phyloP scores from a whole-genome alignment of 78 protist genomes.

The Acrasis kona region DNA sequence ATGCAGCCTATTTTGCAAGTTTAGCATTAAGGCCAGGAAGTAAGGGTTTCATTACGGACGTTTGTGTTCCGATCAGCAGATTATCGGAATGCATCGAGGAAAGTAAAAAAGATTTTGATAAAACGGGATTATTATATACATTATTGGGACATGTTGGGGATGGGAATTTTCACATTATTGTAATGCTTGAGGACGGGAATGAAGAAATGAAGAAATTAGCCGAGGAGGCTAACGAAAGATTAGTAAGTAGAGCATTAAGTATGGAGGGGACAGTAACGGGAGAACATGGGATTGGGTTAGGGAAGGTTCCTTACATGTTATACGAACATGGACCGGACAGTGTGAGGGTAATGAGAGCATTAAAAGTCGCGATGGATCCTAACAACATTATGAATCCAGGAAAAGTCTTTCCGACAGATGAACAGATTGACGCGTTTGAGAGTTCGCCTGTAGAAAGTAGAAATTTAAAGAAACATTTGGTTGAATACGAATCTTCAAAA shows the following conservation, averaged over 20 bases:
- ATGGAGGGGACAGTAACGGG: constrained; percentile 72
- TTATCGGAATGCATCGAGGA: constrained; percentile 41
- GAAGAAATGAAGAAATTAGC: constrained; percentile 18
- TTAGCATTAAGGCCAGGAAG: not conserved
- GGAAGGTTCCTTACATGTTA: constrained; percentile 44
- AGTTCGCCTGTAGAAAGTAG: no score
- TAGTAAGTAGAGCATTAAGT: constrained; percentile 43
- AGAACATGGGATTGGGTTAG: constrained; percentile 77
- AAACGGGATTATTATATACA: constrained; percentile 22
- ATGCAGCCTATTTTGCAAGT: not conserved
- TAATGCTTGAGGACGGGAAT: constrained; percentile 32
- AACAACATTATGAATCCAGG: constrained; percentile 35
- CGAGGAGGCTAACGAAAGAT: not conserved
- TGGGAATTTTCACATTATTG: constrained; percentile 80
- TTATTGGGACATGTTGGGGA: constrained; percentile 76
- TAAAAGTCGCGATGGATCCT: constrained; percentile 73
- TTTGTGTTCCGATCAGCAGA: constrained; percentile 68
- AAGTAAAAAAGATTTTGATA: constrained; percentile 42
- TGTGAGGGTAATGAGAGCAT: constrained; percentile 41
- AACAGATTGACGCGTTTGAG: no score
- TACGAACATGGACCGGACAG: constrained; percentile 45
- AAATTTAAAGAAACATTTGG: no score
- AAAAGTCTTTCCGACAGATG: not conserved
- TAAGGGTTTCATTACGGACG: constrained; percentile 47
- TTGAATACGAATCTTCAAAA: no score